Conservation (phyloP, 257 asterid genomes). For the Solanum raphanifolium region DNA sequence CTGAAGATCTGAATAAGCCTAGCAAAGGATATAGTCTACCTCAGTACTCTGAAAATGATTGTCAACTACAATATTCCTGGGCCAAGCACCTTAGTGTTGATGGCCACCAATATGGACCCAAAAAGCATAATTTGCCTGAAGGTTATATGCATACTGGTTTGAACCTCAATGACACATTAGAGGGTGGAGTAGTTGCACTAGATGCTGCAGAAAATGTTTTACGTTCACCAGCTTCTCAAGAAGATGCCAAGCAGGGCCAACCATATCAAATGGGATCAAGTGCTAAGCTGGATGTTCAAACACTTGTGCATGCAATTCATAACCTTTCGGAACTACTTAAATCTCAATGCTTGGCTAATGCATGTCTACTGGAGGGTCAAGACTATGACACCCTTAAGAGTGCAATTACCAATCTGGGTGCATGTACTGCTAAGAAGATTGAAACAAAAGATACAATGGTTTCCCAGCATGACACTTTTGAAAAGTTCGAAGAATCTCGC, state of each 20-base stretch:
- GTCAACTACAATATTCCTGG: slow-evolving; percentile 18
- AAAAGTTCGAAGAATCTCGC: slow-evolving; percentile 19
- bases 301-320: slow-evolving; percentile 41
- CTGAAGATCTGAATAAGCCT: slow-evolving; percentile 19
- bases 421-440: slow-evolving; percentile 37
- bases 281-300: slow-evolving; percentile 37
- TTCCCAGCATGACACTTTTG: slow-evolving; percentile 20
- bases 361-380: slow-evolving; percentile 36
- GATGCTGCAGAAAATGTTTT: slow-evolving; percentile 79
- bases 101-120: slow-evolving; percentile 7
- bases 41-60: slow-evolving; percentile 16
- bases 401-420: slow-evolving; percentile 39
- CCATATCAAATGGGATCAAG: slow-evolving; percentile 7
- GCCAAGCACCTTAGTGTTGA: slow-evolving; percentile 19
- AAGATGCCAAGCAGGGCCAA: slow-evolving; percentile 31
- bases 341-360: slow-evolving; percentile 29
- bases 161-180: slow-evolving; percentile 35
- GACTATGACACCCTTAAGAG: slow-evolving; percentile 32
- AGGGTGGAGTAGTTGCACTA: slow-evolving; percentile 59
- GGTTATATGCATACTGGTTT: slow-evolving; percentile 11
- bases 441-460: slow-evolving; percentile 11
- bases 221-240: slow-evolving; percentile 65
- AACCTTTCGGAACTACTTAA: slow-evolving; percentile 58
- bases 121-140: slow-evolving; percentile 5
- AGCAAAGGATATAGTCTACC: slow-evolving; percentile 16